Percentiles rank a stretch among this genome's conserved stretches.
Conservation (phyloP, 805 yeast species). For the Cyberlindnera americana region DNA sequence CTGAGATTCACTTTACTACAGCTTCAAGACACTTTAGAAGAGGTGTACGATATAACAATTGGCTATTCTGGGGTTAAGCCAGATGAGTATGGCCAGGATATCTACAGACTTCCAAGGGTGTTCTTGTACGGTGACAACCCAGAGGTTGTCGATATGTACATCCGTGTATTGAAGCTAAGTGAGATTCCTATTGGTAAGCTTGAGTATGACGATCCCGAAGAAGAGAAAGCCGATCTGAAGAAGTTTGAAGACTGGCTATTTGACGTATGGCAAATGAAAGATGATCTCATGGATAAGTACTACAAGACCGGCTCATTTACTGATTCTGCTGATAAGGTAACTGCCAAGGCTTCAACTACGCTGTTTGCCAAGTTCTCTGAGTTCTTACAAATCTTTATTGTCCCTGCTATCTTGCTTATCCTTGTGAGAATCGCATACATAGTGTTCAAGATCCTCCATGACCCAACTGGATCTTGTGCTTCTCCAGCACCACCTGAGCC, state of each 20-base stretch:
- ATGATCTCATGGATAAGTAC: slow-evolving; percentile 59
- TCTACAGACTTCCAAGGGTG: slow-evolving; percentile 59
- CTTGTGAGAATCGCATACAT: slow-evolving; percentile 15
- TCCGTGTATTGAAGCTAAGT: slow-evolving; percentile 51
- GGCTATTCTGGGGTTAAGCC: slow-evolving; percentile 71
- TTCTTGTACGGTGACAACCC: slow-evolving; percentile 77
- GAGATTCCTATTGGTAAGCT: slow-evolving; percentile 65
- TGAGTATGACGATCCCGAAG: slow-evolving; percentile 39
- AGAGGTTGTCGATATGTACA: slow-evolving; percentile 54
- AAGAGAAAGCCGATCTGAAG: slow-evolving; percentile 35
- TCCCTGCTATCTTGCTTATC: slow-evolving; percentile 29
- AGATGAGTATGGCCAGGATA: slow-evolving; percentile 71
- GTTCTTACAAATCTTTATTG: slow-evolving; percentile 30
- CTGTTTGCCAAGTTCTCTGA: slow-evolving; percentile 26
- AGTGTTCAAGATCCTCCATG: slow-evolving; percentile 4
- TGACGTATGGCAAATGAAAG: slow-evolving; percentile 75
- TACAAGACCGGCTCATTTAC: slow-evolving; percentile 52
- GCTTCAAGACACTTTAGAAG: slow-evolving; percentile 49
- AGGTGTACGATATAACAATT: slow-evolving; percentile 77
- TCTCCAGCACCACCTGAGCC: slow-evolving; percentile 3
- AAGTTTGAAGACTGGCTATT: slow-evolving; percentile 74
- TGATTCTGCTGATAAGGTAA: slow-evolving; percentile 17
- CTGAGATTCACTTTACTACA: slow-evolving; percentile 60
- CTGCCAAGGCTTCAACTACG: slow-evolving; percentile 12
- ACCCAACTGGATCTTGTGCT: slow-evolving; percentile 9